Percentiles rank a stretch among this genome's conserved stretches.
Evolutionary conservation across 768 basidiomycete species (phyloP).

Genomic region (Boletus tylopilopsis): DNA sequence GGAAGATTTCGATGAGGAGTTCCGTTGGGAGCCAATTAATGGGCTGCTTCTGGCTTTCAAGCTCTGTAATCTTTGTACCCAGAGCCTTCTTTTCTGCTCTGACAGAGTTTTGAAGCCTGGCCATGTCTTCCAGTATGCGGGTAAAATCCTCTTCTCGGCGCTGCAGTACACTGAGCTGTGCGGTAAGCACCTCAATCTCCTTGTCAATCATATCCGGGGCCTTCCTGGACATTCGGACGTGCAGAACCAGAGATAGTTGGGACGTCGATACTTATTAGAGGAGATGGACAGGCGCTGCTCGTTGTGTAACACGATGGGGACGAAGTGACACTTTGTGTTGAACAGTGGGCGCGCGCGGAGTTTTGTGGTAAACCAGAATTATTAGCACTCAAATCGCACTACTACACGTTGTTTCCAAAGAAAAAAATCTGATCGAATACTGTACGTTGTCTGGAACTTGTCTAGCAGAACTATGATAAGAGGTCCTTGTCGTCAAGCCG

Average conservation of each 20-base stretch:
- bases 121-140: conserved; percentile 39
- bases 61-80: conserved; percentile 26
- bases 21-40: conserved; percentile 51
- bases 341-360: background rate
- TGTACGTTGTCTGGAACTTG: too few species aligned
- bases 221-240: conserved; percentile 18
- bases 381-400: too few species aligned
- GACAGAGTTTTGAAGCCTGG: conserved; percentile 34
- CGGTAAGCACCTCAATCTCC: conserved; percentile 36
- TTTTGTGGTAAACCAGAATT: background rate
- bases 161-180: conserved; percentile 35
- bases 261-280: background rate
- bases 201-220: conserved; percentile 29
- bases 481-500: too few species aligned
- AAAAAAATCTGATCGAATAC: too few species aligned
- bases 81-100: conserved; percentile 32
- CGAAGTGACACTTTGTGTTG: background rate
- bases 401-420: too few species aligned
- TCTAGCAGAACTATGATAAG: too few species aligned
- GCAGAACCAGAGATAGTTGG: background rate
- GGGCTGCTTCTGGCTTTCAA: conserved; percentile 42
- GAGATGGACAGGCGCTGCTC: background rate
- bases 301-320: background rate
- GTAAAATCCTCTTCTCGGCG: conserved; percentile 39
- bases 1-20: conserved; percentile 44